Percentiles rank a stretch among this genome's conserved stretches.
phyloP scores from a whole-genome alignment of 371 early-diverging fungal genomes.

The Mucor circinelloides region DNA sequence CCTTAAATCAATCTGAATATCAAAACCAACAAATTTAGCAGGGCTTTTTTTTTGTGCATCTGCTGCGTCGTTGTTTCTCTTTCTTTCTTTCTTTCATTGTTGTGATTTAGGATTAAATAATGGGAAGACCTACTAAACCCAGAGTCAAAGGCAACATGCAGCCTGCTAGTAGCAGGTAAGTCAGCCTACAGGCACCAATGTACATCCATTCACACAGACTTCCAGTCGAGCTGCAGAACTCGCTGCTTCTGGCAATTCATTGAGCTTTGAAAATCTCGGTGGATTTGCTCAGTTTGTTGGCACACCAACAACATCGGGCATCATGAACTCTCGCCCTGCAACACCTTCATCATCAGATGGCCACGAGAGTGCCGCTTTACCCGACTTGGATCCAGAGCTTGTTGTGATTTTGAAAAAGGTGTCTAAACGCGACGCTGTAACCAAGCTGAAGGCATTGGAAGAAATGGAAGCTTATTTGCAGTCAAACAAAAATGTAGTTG shows the following conservation, averaged over 20 bases:
- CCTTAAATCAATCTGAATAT: no score
- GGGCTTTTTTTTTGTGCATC: not conserved
- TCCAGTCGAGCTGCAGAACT: constrained; percentile 79
- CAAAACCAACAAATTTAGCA: constrained; percentile 6
- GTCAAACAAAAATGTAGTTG: constrained; percentile 34
- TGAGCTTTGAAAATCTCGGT: constrained; percentile 58
- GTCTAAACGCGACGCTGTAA: constrained; percentile 66
- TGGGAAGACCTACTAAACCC: constrained; percentile 57
- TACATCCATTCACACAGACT: not conserved
- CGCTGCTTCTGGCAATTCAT: constrained; percentile 45
- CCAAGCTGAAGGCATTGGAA: constrained; percentile 73
- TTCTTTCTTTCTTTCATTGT: constrained; percentile 3
- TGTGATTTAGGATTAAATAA: constrained; percentile 3
- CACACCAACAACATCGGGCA: constrained; percentile 9
- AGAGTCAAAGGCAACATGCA: constrained; percentile 70
- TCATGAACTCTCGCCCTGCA: constrained; percentile 27
- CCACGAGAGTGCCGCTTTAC: constrained; percentile 22
- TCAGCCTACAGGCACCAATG: not conserved
- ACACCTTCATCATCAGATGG: constrained; percentile 21
- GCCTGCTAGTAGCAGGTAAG: constrained; percentile 76
- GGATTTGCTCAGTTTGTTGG: constrained; percentile 69
- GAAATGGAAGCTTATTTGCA: constrained; percentile 61
- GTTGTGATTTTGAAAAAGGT: constrained; percentile 64
- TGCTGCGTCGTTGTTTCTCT: constrained; percentile 4
- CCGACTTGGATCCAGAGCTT: constrained; percentile 54